Evolutionary conservation across 2,329 filamentous ascomycete species (phyloP).

Genomic region (Talaromyces rugulosus): DNA sequence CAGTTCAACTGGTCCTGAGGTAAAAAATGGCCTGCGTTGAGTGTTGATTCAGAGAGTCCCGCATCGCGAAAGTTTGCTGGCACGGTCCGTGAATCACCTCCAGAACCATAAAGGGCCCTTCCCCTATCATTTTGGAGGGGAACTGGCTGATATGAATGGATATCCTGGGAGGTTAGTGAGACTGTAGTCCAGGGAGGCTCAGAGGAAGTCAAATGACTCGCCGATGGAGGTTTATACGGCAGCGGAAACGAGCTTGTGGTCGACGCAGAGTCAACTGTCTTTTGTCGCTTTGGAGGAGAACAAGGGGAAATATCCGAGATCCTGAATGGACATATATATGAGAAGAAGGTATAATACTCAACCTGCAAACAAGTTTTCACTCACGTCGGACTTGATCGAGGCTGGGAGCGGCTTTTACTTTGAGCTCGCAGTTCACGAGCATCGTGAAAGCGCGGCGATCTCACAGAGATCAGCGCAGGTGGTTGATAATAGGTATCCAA

Average conservation of each 20-base stretch:
- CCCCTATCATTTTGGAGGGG: background rate
- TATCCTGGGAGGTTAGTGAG: constrained; percentile 8
- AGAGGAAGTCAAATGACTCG: background rate
- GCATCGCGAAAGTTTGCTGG: background rate
- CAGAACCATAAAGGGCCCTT: constrained; percentile 1
- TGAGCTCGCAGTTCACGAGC: constrained; percentile 4
- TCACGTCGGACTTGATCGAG: constrained; percentile 10
- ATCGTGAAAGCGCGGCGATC: constrained; percentile 2
- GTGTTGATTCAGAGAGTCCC: background rate
- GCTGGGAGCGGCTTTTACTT: constrained; percentile 6
- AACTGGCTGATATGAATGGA: background rate
- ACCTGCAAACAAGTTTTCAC: constrained; percentile 1
- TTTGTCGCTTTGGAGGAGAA: constrained; percentile 3
- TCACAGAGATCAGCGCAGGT: constrained; percentile 1
- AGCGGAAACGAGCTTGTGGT: constrained; percentile 8
- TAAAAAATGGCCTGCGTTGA: background rate
- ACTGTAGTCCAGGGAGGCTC: background rate
- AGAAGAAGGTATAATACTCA: background rate
- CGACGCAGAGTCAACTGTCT: background rate
- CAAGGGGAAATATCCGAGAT: background rate
- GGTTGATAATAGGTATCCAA: background rate
- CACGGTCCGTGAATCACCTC: background rate
- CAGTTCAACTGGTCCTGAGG: background rate
- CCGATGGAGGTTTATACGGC: constrained; percentile 11
- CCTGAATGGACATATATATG: background rate